phyloP scores from a whole-genome alignment of 208 protist species.

The Leishmania arabica region DNA sequence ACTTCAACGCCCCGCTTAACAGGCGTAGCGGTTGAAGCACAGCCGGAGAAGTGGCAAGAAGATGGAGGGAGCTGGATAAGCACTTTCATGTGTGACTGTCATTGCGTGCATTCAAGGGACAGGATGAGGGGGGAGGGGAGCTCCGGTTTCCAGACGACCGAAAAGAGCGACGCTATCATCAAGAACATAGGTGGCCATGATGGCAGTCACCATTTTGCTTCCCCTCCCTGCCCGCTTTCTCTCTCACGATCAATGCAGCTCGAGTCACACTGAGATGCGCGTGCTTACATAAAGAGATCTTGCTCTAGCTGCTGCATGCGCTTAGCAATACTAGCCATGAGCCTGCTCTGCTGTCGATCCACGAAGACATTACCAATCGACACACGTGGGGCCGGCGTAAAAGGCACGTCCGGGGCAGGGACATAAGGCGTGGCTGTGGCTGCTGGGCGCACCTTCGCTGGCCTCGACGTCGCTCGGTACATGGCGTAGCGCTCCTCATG shows the following conservation, averaged over 20 bases:
- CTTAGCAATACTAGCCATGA: conserved; percentile 34
- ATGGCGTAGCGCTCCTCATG: conserved; percentile 28
- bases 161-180: not conserved
- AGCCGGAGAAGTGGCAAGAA: not conserved
- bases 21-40: no score
- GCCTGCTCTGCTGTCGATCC: conserved; percentile 28
- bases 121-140: not conserved
- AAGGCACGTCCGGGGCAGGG: not conserved
- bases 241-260: not conserved
- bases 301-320: conserved; percentile 51
- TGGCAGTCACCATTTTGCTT: not conserved
- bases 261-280: not conserved
- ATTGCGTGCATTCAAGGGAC: not conserved
- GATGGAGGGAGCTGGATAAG: not conserved
- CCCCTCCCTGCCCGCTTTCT: not conserved
- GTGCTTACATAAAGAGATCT: conserved; percentile 19
- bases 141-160: not conserved
- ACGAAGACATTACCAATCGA: conserved; percentile 12
- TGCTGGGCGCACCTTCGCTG: not conserved
- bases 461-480: conserved; percentile 27
- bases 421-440: not conserved
- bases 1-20: not conserved
- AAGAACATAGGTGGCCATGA: not conserved
- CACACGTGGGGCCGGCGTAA: not conserved
- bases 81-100: not conserved